Conservation (phyloP, 805 yeast species). For the Candida odintsovae region DNA sequence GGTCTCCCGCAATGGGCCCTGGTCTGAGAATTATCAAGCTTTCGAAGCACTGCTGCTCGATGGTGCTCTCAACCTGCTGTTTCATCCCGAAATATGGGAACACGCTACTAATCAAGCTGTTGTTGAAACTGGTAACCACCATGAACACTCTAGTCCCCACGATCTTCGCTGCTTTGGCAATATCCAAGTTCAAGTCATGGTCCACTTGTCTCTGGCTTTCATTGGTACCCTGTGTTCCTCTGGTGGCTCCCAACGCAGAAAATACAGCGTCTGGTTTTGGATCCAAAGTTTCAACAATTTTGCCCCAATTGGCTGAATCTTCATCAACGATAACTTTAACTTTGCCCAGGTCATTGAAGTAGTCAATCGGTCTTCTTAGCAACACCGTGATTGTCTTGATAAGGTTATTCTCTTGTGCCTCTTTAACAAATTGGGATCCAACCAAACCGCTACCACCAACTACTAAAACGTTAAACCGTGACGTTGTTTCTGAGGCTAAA, state of each 20-base stretch:
- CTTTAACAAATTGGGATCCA: slow-evolving; percentile 14
- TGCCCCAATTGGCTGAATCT: slow-evolving; percentile 47
- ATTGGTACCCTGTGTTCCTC: slow-evolving; percentile 53
- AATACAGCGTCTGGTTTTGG: slow-evolving; percentile 33
- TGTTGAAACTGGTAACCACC: slow-evolving; percentile 58
- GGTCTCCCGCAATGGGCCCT: slow-evolving; percentile 43
- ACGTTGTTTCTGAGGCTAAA: neutral
- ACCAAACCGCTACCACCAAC: slow-evolving; percentile 20
- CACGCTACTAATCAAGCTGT: slow-evolving; percentile 39
- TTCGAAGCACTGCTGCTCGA: slow-evolving; percentile 53
- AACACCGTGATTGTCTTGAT: slow-evolving; percentile 8
- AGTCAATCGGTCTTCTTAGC: slow-evolving; percentile 3
- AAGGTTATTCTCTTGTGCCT: slow-evolving; percentile 8
- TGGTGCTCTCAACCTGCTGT: slow-evolving; percentile 65
- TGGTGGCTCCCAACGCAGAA: slow-evolving; percentile 70
- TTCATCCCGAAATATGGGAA: slow-evolving; percentile 59
- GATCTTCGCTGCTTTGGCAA: slow-evolving; percentile 62
- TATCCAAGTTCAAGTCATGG: slow-evolving; percentile 56
- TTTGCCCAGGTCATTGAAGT: slow-evolving; percentile 19
- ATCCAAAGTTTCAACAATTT: slow-evolving; percentile 22
- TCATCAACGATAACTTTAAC: slow-evolving; percentile 36
- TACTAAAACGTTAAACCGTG: slow-evolving; percentile 7
- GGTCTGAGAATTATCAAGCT: slow-evolving; percentile 71
- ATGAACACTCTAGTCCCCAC: slow-evolving; percentile 56
- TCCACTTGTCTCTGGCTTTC: slow-evolving; percentile 67